phyloP scores from a whole-genome alignment of 208 protist genomes.

The Acanthamoeba royreba region DNA sequence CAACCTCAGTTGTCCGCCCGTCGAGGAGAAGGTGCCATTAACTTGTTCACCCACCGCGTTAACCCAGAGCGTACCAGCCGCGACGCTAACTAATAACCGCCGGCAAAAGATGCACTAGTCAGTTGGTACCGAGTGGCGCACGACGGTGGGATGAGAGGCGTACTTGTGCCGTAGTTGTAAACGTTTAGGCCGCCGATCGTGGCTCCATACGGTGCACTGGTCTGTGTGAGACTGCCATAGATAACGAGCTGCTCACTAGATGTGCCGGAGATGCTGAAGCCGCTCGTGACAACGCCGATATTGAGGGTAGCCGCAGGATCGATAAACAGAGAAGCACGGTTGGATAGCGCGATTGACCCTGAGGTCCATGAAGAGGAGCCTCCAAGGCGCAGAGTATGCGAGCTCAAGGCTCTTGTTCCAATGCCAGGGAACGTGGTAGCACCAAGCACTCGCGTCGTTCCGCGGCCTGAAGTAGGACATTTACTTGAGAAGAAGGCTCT shows the following conservation, averaged over 20 bases:
- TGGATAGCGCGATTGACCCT: background rate
- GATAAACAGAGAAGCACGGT: background rate
- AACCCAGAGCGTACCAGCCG: background rate
- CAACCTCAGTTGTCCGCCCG: background rate
- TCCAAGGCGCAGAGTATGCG: background rate
- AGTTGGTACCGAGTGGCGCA: no score
- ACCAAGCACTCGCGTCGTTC: background rate
- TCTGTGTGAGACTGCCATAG: no score
- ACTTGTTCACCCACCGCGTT: background rate
- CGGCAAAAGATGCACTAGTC: no score
- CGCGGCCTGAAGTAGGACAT: no score
- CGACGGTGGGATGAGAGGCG: background rate
- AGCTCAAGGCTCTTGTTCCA: background rate
- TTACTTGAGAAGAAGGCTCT: no score
- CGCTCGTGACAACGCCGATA: background rate
- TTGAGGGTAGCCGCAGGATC: background rate
- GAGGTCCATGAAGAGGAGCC: background rate
- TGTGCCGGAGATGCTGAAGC: background rate
- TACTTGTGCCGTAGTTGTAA: background rate
- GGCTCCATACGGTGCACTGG: no score
- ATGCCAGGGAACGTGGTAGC: background rate
- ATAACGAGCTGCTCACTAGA: no score
- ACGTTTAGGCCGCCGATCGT: background rate
- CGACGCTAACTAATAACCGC: background rate
- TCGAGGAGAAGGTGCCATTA: background rate